These are phyloP conservation scores for Epichloe bromicola DNA, from an alignment of 2,329 filamentous ascomycete species.

Conservation along the genomic window DNA sequence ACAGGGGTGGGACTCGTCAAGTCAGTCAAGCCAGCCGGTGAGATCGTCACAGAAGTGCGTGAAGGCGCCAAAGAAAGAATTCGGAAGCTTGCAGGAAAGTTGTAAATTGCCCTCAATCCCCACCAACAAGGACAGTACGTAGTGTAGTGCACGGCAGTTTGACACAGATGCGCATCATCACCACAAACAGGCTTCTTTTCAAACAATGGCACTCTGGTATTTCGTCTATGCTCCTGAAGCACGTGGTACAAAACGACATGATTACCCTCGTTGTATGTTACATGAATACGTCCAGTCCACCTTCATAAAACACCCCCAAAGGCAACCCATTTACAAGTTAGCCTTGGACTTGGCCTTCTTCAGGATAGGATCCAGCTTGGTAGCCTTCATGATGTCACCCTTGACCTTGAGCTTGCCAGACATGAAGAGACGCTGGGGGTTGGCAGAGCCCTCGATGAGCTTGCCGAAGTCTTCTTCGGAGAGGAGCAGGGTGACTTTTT, in stretches of 20 bases:
- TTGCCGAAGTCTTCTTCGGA: slow-evolving; percentile 78
- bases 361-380: slow-evolving; percentile 85
- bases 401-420: slow-evolving; percentile 96
- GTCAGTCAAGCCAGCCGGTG: slow-evolving; percentile 25
- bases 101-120: background rate
- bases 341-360: slow-evolving; percentile 77
- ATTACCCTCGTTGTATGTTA: slow-evolving; percentile 1
- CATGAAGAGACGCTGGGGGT: slow-evolving; percentile 91
- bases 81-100: slow-evolving; percentile 12
- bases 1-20: slow-evolving; percentile 33
- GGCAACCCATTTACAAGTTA: slow-evolving; percentile 52
- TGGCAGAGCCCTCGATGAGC: slow-evolving; percentile 75
- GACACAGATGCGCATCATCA: background rate
- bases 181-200: background rate
- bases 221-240: slow-evolving; percentile 8
- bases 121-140: too few species aligned
- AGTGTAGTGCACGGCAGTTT: too few species aligned
- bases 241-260: slow-evolving; percentile 4
- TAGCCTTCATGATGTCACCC: slow-evolving; percentile 97
- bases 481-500: slow-evolving; percentile 66
- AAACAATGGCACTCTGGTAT: slow-evolving; percentile 1
- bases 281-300: background rate
- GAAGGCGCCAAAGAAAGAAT: slow-evolving; percentile 24
- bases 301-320: background rate
- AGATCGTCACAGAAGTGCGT: slow-evolving; percentile 30